A percentile compares a stretch with the other conserved stretches of the same genome.
Evolutionary conservation across 208 protist genomes (phyloP).

Genomic region (Crithidia expoeki): DNA sequence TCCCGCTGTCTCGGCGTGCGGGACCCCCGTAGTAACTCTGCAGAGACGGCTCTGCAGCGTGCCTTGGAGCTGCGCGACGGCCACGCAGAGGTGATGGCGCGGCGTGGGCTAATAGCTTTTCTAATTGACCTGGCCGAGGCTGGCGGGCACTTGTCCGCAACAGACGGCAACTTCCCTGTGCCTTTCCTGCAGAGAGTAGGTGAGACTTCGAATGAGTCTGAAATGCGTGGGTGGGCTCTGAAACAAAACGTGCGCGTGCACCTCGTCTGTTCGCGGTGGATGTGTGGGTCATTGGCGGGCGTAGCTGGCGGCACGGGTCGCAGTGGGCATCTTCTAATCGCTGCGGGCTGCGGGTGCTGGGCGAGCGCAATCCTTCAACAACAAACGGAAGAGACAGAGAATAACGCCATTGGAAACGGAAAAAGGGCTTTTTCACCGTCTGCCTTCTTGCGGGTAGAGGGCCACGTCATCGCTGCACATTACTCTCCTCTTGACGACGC

Average conservation of each 20-base stretch:
- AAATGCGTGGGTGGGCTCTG: slow-evolving; percentile 35
- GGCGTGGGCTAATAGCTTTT: slow-evolving; percentile 75
- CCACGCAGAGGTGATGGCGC: slow-evolving; percentile 88
- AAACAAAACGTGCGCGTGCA: slow-evolving; percentile 45
- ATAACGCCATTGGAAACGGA: not conserved
- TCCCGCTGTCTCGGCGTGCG: slow-evolving; percentile 68
- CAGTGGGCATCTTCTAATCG: slow-evolving; percentile 65
- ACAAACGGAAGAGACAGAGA: not conserved
- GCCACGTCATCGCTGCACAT: slow-evolving; percentile 61
- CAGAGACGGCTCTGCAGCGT: slow-evolving; percentile 3
- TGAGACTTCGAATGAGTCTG: not conserved
- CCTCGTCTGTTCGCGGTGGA: slow-evolving; percentile 74
- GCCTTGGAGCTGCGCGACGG: slow-evolving; percentile 64
- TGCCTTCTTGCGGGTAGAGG: slow-evolving; percentile 4
- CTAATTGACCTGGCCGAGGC: slow-evolving; percentile 47
- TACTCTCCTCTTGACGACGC: slow-evolving; percentile 42
- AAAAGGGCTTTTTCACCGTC: not conserved
- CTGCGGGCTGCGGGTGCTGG: slow-evolving; percentile 45
- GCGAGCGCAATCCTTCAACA: not conserved
- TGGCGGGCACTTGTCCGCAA: not conserved
- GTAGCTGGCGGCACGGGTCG: slow-evolving; percentile 34
- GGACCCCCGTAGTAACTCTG: not conserved
- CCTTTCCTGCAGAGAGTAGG: slow-evolving; percentile 9
- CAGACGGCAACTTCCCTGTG: not conserved
- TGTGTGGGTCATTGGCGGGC: slow-evolving; percentile 70